Conservation (phyloP, 192 early-diverging fungal genomes). For the Backusella australiensis region DNA sequence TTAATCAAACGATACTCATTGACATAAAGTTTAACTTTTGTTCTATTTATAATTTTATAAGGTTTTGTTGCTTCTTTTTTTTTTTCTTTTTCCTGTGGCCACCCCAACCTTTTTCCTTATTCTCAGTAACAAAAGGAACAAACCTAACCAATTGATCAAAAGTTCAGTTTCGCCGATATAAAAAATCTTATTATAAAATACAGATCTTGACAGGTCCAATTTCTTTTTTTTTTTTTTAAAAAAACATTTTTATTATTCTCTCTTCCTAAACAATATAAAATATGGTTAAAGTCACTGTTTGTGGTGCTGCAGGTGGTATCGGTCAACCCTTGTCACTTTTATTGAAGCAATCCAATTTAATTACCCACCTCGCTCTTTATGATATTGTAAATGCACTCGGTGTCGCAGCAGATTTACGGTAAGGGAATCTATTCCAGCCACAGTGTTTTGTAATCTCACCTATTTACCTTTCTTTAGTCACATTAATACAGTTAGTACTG, state of each 20-base stretch:
- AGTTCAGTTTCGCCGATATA: not conserved
- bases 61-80: not conserved
- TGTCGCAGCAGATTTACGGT: conserved; percentile 87
- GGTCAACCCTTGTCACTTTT: conserved; percentile 96
- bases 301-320: conserved; percentile 90
- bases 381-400: conserved; percentile 98
- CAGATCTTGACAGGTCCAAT: not conserved
- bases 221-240: not conserved
- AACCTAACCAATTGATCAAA: not conserved
- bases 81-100: not conserved
- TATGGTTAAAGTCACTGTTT: conserved; percentile 58
- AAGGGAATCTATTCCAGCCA: conserved; percentile 17
- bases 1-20: not conserved
- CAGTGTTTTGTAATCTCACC: not conserved
- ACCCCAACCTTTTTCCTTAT: not conserved
- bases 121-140: not conserved
- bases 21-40: not conserved
- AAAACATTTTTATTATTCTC: not conserved
- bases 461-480: conserved; percentile 43
- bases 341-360: conserved; percentile 83
- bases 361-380: conserved; percentile 87
- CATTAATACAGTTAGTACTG: conserved; percentile 81
- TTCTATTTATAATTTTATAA: not conserved
- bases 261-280: not conserved
- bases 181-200: not conserved